Evolutionary conservation across 208 protist species (phyloP).

Genomic region (Acanthamoeba rhysodes): DNA sequence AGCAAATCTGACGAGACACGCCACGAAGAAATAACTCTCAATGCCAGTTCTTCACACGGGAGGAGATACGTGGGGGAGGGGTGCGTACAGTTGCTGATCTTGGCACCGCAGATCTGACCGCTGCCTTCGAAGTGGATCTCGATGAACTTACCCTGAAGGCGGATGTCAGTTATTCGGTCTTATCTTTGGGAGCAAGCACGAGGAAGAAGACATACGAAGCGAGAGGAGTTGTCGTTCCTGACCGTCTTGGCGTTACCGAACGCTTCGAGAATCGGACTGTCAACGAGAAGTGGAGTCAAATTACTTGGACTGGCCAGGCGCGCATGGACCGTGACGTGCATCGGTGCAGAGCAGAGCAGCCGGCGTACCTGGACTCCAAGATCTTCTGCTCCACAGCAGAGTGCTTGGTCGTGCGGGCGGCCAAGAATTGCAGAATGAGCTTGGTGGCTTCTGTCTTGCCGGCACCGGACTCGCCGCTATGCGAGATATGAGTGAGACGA

Average conservation of each 20-base stretch:
- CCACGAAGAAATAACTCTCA: not conserved
- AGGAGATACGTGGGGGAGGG: not conserved
- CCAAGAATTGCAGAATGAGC: slow-evolving; percentile 90
- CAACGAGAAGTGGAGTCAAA: not conserved
- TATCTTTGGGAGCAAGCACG: not conserved
- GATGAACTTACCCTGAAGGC: slow-evolving; percentile 86
- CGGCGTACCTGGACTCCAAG: slow-evolving; percentile 80
- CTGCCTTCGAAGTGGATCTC: slow-evolving; percentile 85
- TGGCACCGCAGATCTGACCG: slow-evolving; percentile 83
- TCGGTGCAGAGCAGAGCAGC: slow-evolving; percentile 44
- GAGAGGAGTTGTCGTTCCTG: slow-evolving; percentile 90
- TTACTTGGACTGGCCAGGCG: not conserved
- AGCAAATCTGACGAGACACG: not conserved
- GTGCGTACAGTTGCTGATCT: slow-evolving; percentile 83
- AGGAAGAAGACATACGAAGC: slow-evolving; percentile 78
- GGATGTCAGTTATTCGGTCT: not conserved
- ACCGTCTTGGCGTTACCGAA: slow-evolving; percentile 89
- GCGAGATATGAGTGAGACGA: not conserved
- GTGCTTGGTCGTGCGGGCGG: slow-evolving; percentile 67
- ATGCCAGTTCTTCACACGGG: not conserved
- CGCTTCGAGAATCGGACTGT: slow-evolving; percentile 83
- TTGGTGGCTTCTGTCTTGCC: slow-evolving; percentile 92
- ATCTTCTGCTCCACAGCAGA: slow-evolving; percentile 85
- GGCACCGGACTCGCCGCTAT: slow-evolving; percentile 87
- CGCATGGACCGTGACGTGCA: not conserved